A percentile compares a stretch with the other conserved stretches of the same genome.
phyloP scores from a whole-genome alignment of 805 yeast genomes.

The Candida coleopterorum region DNA sequence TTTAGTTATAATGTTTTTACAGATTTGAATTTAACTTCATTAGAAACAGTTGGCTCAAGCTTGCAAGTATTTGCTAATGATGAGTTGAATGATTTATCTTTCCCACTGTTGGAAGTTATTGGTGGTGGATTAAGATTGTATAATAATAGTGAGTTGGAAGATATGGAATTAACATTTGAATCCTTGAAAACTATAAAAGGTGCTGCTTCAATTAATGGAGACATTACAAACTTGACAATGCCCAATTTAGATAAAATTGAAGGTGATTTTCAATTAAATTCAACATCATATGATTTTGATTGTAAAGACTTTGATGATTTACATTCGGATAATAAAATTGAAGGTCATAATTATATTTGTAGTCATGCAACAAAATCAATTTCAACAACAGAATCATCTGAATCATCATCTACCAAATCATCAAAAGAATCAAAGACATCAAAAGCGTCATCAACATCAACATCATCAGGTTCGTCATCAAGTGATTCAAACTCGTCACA shows the following conservation, averaged over 20 bases:
- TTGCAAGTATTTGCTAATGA: conserved; percentile 40
- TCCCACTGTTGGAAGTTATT: conserved; percentile 27
- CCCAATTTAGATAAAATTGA: conserved; percentile 33
- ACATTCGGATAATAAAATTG: conserved; percentile 26
- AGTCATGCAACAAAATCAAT: too few species aligned
- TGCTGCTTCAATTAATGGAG: conserved; percentile 36
- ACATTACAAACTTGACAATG: conserved; percentile 35
- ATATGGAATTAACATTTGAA: conserved; percentile 23
- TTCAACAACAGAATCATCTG: conserved; percentile 6
- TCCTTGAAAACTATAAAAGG: conserved; percentile 33
- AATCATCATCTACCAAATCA: conserved; percentile 17
- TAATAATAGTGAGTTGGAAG: conserved; percentile 37
- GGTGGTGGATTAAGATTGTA: conserved; percentile 39
- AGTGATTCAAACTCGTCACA: too few species aligned
- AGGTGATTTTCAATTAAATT: conserved; percentile 35
- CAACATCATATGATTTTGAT: conserved; percentile 34
- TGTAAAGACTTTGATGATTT: conserved; percentile 33
- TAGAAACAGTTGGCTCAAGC: conserved; percentile 35
- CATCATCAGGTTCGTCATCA: too few species aligned
- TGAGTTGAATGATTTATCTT: conserved; percentile 28
- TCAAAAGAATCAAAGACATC: conserved; percentile 15
- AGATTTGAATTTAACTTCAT: conserved; percentile 22
- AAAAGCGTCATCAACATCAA: too few species aligned
- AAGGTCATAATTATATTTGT: conserved; percentile 43
- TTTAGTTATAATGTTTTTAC: conserved; percentile 38